These are phyloP conservation scores for Yarrowia porcina DNA, from an alignment of 805 yeast genomes.

Conservation along the genomic window DNA sequence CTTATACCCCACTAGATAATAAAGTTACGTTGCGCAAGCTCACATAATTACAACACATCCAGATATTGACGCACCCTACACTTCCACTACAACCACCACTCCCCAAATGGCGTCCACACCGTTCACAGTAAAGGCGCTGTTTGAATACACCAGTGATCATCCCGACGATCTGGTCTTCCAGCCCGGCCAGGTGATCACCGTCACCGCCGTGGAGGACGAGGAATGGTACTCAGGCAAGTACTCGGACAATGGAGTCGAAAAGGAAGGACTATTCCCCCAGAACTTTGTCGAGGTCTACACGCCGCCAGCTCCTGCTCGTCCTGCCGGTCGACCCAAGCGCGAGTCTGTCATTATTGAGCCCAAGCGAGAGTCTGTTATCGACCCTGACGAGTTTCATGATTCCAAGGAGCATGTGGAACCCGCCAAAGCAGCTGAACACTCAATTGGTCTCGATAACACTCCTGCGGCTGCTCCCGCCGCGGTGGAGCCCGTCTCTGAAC, in stretches of 20 bases:
- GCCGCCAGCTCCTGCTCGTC: slow-evolving; percentile 23
- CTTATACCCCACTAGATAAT: slow-evolving; percentile 3
- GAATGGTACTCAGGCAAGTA: slow-evolving; percentile 85
- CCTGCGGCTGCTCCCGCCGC: neutral
- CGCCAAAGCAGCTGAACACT: slow-evolving; percentile 21
- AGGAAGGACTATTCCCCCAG: slow-evolving; percentile 81
- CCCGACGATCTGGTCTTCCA: slow-evolving; percentile 79
- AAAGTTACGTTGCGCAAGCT: slow-evolving; percentile 20
- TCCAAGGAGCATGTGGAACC: neutral
- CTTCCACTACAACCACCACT: neutral
- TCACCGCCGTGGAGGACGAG: slow-evolving; percentile 77
- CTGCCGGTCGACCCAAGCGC: slow-evolving; percentile 18
- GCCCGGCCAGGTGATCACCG: slow-evolving; percentile 67
- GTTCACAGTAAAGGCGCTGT: slow-evolving; percentile 62
- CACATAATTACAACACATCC: slow-evolving; percentile 20
- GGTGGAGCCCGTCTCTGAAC: slow-evolving; percentile 29
- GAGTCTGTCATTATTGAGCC: neutral
- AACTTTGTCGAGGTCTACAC: slow-evolving; percentile 58
- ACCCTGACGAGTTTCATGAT: slow-evolving; percentile 17
- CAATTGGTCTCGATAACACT: neutral
- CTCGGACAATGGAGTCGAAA: slow-evolving; percentile 35
- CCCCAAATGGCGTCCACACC: slow-evolving; percentile 42
- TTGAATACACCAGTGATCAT: slow-evolving; percentile 64
- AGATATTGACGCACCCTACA: slow-evolving; percentile 15
- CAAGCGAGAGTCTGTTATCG: slow-evolving; percentile 1